These are phyloP conservation scores for Achaetomium macrosporum DNA, from an alignment of 2,329 filamentous ascomycete genomes.

Conservation along the genomic window DNA sequence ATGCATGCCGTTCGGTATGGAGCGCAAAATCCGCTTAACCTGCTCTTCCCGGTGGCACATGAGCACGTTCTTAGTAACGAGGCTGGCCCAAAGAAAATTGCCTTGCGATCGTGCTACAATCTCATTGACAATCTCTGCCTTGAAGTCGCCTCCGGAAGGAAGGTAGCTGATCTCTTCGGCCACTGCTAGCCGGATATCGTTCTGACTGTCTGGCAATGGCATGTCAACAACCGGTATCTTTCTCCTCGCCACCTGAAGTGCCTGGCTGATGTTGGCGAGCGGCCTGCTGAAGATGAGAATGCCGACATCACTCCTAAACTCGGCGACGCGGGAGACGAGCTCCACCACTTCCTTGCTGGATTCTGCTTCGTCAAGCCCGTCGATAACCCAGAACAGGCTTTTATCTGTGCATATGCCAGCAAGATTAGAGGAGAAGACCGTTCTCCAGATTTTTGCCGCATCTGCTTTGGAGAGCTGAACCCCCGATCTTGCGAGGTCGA, in stretches of 20 bases:
- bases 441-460: slow-evolving; percentile 15
- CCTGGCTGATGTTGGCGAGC: slow-evolving; percentile 7
- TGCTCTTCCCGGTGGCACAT: slow-evolving; percentile 20
- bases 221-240: slow-evolving; percentile 3
- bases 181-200: slow-evolving; percentile 18
- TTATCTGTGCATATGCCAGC: slow-evolving; percentile 2
- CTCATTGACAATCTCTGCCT: slow-evolving; percentile 7
- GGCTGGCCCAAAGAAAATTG: slow-evolving; percentile 22
- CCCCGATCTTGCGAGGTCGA: slow-evolving; percentile 6
- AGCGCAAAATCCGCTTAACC: slow-evolving; percentile 15
- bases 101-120: slow-evolving; percentile 16
- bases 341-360: slow-evolving; percentile 1
- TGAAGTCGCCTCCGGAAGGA: slow-evolving; percentile 15
- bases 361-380: slow-evolving; percentile 3
- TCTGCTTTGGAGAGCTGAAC: slow-evolving; percentile 9
- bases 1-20: slow-evolving; percentile 21
- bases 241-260: slow-evolving; percentile 13
- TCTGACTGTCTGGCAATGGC: slow-evolving; percentile 10
- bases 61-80: slow-evolving; percentile 17
- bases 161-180: slow-evolving; percentile 19
- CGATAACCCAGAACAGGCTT: neutral
- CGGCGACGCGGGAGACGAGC: slow-evolving; percentile 4
- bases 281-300: slow-evolving; percentile 18
- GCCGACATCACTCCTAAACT: slow-evolving; percentile 6
- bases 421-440: slow-evolving; percentile 5